Evolutionary conservation across 345 rosid genomes (phyloP).

Genomic region (Syzygium oleosum): DNA sequence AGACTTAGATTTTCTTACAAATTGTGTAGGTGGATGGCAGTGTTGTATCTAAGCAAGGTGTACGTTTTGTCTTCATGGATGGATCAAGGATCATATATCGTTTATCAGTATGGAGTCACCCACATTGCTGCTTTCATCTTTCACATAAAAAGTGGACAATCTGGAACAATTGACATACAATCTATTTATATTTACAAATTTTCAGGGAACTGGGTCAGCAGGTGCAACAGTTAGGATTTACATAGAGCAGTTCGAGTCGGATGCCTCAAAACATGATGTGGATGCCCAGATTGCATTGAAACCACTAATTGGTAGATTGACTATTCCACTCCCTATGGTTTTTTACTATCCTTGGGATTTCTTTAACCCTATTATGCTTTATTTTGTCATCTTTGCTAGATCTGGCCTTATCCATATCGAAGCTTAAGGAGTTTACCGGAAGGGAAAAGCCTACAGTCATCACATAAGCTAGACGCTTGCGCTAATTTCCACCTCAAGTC

Average conservation of each 20-base stretch:
- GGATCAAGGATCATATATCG: slow-evolving; percentile 91
- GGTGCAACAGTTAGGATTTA: slow-evolving; percentile 87
- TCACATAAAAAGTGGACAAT: not conserved
- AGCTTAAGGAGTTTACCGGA: slow-evolving; percentile 82
- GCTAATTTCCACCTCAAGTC: not conserved
- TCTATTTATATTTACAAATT: not conserved
- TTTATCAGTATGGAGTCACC: slow-evolving; percentile 49
- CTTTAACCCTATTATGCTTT: not conserved
- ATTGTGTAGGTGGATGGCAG: slow-evolving; percentile 82
- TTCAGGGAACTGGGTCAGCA: slow-evolving; percentile 92
- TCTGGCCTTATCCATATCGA: slow-evolving; percentile 75
- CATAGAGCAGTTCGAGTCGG: slow-evolving; percentile 75
- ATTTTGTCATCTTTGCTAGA: slow-evolving; percentile 35
- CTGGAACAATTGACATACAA: not conserved
- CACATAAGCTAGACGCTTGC: slow-evolving; percentile 29
- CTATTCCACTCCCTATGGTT: not conserved
- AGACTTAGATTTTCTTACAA: not conserved
- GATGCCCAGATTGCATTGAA: slow-evolving; percentile 86
- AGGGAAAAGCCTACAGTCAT: slow-evolving; percentile 96
- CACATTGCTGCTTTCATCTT: not conserved
- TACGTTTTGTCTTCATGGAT: slow-evolving; percentile 81
- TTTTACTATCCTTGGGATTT: not conserved
- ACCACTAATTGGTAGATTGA: slow-evolving; percentile 66
- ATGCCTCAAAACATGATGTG: slow-evolving; percentile 73
- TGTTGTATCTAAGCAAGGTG: slow-evolving; percentile 87